Percentiles rank a stretch among this genome's conserved stretches.
Evolutionary conservation across 164 flowering plant species (phyloP).

Genomic region (Vitis rotundifolia): DNA sequence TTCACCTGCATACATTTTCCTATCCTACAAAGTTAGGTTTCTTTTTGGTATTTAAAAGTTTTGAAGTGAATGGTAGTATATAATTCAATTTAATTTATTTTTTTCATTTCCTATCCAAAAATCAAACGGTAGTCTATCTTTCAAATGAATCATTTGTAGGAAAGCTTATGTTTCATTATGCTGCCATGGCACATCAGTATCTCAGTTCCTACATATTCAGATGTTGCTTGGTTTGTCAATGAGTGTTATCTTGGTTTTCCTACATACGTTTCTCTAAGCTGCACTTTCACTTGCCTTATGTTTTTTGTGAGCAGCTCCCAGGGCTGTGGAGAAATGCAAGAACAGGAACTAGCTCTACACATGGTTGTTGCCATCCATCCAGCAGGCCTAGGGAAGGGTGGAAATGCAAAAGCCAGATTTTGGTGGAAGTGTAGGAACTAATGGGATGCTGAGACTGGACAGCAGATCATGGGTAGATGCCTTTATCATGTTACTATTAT

Average conservation of each 20-base stretch:
- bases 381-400: slow-evolving; percentile 7
- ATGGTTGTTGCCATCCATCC: slow-evolving; percentile 11
- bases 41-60: too few relatives aligned
- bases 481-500: neutral
- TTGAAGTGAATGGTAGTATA: too few relatives aligned
- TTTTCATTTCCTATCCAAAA: too few relatives aligned
- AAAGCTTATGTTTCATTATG: too few relatives aligned
- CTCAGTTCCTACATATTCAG: too few relatives aligned
- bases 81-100: too few relatives aligned
- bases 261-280: neutral
- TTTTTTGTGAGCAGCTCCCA: slow-evolving; percentile 35
- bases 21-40: neutral
- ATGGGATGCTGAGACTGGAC: slow-evolving; percentile 16
- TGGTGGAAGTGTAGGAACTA: neutral
- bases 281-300: neutral
- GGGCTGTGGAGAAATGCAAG: slow-evolving; percentile 38
- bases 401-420: neutral
- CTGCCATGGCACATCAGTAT: too few relatives aligned
- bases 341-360: slow-evolving; percentile 23
- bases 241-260: neutral
- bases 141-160: too few relatives aligned
- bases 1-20: neutral
- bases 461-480: slow-evolving; percentile 14
- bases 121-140: too few relatives aligned
- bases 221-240: neutral